Percentiles rank a stretch among this genome's conserved stretches.
Evolutionary conservation across 306 rosid species (phyloP).

Genomic region (Vicia villosa): DNA sequence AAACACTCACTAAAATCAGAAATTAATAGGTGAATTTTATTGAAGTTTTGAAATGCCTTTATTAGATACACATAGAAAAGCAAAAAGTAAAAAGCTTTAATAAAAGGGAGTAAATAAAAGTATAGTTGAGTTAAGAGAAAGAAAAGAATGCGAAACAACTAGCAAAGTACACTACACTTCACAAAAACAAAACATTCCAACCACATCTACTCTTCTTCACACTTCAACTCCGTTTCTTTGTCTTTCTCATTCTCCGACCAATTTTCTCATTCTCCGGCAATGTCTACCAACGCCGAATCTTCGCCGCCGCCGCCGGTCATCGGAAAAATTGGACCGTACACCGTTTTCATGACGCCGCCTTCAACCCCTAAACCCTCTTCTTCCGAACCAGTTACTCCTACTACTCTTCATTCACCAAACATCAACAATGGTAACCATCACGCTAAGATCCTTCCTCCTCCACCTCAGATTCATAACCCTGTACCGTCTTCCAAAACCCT

Average conservation of each 20-base stretch:
- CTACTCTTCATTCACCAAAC: slow-evolving; percentile 55
- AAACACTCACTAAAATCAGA: too few relatives aligned
- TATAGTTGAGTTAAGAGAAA: slow-evolving; percentile 35
- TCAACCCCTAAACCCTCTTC: slow-evolving; percentile 68
- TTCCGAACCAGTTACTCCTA: slow-evolving; percentile 23
- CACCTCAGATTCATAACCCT: slow-evolving; percentile 70
- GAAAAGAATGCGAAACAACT: slow-evolving; percentile 26
- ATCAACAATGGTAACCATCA: slow-evolving; percentile 16
- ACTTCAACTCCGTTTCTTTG: neutral
- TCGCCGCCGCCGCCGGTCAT: slow-evolving; percentile 81
- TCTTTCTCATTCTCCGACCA: slow-evolving; percentile 2
- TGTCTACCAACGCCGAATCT: slow-evolving; percentile 72
- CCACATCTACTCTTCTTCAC: slow-evolving; percentile 27
- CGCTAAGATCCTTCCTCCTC: slow-evolving; percentile 75
- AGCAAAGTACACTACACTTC: slow-evolving; percentile 25
- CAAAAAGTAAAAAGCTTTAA: slow-evolving; percentile 21
- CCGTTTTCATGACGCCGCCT: slow-evolving; percentile 97
- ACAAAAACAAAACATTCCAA: slow-evolving; percentile 31
- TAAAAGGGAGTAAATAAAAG: neutral
- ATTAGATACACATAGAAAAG: neutral
- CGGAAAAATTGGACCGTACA: slow-evolving; percentile 97
- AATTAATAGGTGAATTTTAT: too few relatives aligned
- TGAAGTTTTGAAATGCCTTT: neutral
- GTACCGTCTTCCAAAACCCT: slow-evolving; percentile 33
- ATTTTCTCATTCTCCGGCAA: slow-evolving; percentile 31